Evolutionary conservation across 495 filamentous ascomycete genomes (phyloP).

Genomic region (Chaetomium fimeti): DNA sequence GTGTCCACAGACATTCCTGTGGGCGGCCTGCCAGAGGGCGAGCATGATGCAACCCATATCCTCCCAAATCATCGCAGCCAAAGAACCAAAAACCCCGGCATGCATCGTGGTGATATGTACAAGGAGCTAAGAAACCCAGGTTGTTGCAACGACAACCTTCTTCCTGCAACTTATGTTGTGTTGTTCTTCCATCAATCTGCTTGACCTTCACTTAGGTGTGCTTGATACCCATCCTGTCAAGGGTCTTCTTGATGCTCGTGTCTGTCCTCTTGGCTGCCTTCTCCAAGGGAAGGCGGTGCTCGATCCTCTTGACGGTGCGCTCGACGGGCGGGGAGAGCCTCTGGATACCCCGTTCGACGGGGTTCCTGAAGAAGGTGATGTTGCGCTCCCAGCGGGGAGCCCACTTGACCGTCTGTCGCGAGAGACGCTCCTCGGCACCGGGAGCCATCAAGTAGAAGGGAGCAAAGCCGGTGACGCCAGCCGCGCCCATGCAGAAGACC

Average conservation of each 20-base stretch:
- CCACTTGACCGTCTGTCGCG: conserved; percentile 46
- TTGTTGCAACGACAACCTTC: background rate
- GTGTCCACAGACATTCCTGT: no score
- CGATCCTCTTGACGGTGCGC: conserved; percentile 42
- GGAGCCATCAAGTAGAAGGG: conserved; percentile 51
- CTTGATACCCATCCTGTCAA: conserved; percentile 35
- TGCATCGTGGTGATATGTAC: conserved; percentile 8
- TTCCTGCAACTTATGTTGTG: background rate
- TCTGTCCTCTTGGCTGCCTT: conserved; percentile 45
- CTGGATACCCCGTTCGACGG: conserved; percentile 45
- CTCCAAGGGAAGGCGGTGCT: conserved; percentile 45
- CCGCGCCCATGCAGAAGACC: conserved; percentile 44
- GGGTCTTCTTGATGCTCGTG: conserved; percentile 41
- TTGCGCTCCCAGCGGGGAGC: conserved; percentile 53
- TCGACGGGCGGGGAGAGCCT: conserved; percentile 43
- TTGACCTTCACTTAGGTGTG: conserved; percentile 16
- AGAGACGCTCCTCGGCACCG: conserved; percentile 46
- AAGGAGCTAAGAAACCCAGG: background rate
- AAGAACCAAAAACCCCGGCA: background rate
- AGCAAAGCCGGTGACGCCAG: conserved; percentile 45
- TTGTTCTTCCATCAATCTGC: background rate
- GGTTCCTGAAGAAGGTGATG: conserved; percentile 46
- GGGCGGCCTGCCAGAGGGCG: background rate
- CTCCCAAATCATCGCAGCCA: conserved; percentile 2
- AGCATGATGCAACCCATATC: background rate